Base-by-base conservation (phyloP, 2,329 filamentous ascomycete genomes). In the Ophiostoma himal-ulmi region DNA sequence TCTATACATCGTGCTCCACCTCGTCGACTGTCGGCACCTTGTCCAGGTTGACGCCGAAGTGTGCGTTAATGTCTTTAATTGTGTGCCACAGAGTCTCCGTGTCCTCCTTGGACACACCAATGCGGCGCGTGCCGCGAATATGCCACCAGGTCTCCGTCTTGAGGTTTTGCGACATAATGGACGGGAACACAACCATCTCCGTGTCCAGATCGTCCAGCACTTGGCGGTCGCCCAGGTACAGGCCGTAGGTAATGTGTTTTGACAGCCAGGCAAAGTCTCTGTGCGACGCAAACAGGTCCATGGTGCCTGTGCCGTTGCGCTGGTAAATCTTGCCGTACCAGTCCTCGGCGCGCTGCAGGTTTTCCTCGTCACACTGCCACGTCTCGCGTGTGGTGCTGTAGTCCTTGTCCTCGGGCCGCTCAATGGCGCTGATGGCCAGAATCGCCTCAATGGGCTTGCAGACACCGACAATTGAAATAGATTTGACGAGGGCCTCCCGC, bases 371-470 rank as follows among this genome's bases (percentile, higher is more conserved):
- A 37, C 83, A 84, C 74, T 85, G 81, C 87, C 87, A 90, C 11
- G 81, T 79, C 73, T 86, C 81, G 73, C 87, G 83, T 3, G 84
- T 86, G 70, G 78, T 80, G 4, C 78, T 82, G 70, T 81, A 85
- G 74, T 90, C 88, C 68, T 82, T 84, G 74, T 90, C 88, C 75
- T 88, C 86, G 0, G 76, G 74, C 5, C 73, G 73, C 73, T 88
- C 85, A 11, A 85, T 75, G 20, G 81, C 79, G 70, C 78, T 80
- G 69, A 89, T 87, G n/a, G 82, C 80, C 8, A 88, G 79, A 62
- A 89, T 83, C 1, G 86, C 83, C 74, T 89, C 86, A 5, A 90
- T 77, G 8, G 87, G 86, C 75, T 88, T 89, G 77, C 85, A 88
- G 0, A 89, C 85, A 0, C 88, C 88, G 20, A 88, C 81, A 1